These are phyloP conservation scores for Cerrena zonata DNA, from an alignment of 1,284 basidiomycete genomes.

Conservation along the genomic window DNA sequence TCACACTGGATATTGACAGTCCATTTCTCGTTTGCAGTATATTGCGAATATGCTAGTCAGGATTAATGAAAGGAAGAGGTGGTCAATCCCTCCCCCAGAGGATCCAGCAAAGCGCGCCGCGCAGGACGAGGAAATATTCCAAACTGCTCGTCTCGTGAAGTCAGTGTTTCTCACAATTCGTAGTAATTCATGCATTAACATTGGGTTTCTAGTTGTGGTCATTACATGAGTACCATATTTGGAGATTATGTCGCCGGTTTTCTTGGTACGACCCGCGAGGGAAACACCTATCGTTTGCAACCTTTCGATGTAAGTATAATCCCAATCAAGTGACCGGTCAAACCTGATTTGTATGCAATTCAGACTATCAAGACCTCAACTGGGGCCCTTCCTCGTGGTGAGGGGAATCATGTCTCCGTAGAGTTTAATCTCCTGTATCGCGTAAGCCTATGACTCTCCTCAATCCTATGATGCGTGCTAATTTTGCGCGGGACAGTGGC, in stretches of 20 bases:
- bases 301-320: slow-evolving; percentile 46
- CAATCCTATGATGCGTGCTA: neutral
- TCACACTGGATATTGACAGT: neutral
- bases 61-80: slow-evolving; percentile 58
- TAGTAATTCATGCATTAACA: neutral
- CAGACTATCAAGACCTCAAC: slow-evolving; percentile 41
- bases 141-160: slow-evolving; percentile 69
- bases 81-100: slow-evolving; percentile 27
- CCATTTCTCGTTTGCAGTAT: slow-evolving; percentile 36
- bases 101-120: slow-evolving; percentile 27
- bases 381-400: slow-evolving; percentile 54
- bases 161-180: slow-evolving; percentile 36
- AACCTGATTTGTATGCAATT: neutral
- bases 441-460: slow-evolving; percentile 15
- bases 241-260: slow-evolving; percentile 71
- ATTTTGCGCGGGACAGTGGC: slow-evolving; percentile 42
- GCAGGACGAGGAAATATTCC: slow-evolving; percentile 71
- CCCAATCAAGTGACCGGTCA: neutral
- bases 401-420: slow-evolving; percentile 67
- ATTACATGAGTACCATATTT: slow-evolving; percentile 66
- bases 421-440: slow-evolving; percentile 73
- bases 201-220: slow-evolving; percentile 18
- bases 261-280: slow-evolving; percentile 59
- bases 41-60: slow-evolving; percentile 61
- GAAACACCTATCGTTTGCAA: slow-evolving; percentile 54